Conservation (phyloP, 768 basidiomycete genomes). For the Boletus sp. region DNA sequence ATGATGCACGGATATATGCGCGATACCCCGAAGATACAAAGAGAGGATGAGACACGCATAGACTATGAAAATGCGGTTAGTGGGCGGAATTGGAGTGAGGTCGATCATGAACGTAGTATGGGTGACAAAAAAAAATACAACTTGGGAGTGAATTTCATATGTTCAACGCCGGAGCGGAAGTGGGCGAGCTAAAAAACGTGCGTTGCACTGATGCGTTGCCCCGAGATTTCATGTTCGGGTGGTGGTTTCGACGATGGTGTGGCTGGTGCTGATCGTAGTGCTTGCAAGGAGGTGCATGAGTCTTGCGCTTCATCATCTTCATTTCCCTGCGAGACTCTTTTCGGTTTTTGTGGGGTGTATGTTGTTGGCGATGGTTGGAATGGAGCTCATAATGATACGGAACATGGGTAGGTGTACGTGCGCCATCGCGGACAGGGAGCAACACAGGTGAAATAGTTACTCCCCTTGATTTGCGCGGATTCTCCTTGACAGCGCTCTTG, state of each 20-base stretch:
- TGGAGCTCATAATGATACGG: constrained; percentile 33
- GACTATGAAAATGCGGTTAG: constrained; percentile 11
- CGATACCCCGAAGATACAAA: constrained; percentile 23
- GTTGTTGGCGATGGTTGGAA: constrained; percentile 36
- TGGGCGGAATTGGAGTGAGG: constrained; percentile 6
- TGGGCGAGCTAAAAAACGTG: constrained; percentile 36
- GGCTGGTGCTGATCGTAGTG: constrained; percentile 44
- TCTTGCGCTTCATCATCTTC: constrained; percentile 62
- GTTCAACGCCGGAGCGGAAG: constrained; percentile 28
- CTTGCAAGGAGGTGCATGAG: constrained; percentile 37
- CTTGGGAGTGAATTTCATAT: constrained; percentile 16
- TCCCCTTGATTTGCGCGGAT: constrained; percentile 28
- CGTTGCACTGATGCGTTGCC: constrained; percentile 55
- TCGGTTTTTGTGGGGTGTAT: constrained; percentile 47
- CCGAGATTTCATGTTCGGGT: constrained; percentile 63
- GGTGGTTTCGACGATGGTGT: constrained; percentile 53
- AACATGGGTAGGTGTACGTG: constrained; percentile 49
- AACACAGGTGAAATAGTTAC: constrained; percentile 50
- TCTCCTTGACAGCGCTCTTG: constrained; percentile 21
- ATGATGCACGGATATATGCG: constrained; percentile 24
- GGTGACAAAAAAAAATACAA: constrained; percentile 23
- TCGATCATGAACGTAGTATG: constrained; percentile 4
- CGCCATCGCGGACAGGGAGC: constrained; percentile 51
- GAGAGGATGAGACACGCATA: neutral
- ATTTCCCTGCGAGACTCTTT: constrained; percentile 67